Evolutionary conservation across 108 stramenopile genomes (phyloP).

Genomic region (Discostella stelligeroides): DNA sequence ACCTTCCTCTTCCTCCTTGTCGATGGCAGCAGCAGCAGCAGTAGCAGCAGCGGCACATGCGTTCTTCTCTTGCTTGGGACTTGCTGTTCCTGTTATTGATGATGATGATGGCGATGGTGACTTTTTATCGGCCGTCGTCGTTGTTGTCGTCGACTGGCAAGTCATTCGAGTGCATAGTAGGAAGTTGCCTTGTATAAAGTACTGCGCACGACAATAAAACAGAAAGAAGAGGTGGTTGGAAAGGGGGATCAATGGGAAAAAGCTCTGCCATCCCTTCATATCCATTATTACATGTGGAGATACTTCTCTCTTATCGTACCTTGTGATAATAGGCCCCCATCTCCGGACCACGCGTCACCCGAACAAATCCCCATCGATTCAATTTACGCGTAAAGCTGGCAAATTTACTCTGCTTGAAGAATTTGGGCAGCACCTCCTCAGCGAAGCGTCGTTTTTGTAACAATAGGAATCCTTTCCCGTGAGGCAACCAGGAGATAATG

Average conservation of each 20-base stretch:
- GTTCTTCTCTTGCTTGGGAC: background rate
- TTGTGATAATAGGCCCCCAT: constrained; percentile 71
- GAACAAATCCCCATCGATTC: constrained; percentile 67
- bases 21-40: background rate
- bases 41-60: no score
- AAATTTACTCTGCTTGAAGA: constrained; percentile 59
- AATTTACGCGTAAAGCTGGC: constrained; percentile 64
- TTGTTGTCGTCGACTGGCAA: constrained; percentile 52
- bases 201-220: constrained; percentile 6
- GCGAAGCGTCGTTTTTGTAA: constrained; percentile 62
- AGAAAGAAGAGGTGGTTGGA: background rate
- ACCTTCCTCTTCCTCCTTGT: no score
- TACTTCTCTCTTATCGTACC: no score
- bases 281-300: no score
- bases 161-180: constrained; percentile 59
- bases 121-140: background rate
- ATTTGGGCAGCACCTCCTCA: constrained; percentile 53
- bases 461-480: constrained; percentile 67
- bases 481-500: constrained; percentile 68
- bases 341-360: constrained; percentile 64
- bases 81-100: no score
- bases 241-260: no score
- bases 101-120: no score
- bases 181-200: constrained; percentile 48
- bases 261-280: no score